Evolutionary conservation across 1,139 yeast genomes (phyloP), one percentile per base, ranked within the genome.

Genomic region (Pichia sp.): DNA sequence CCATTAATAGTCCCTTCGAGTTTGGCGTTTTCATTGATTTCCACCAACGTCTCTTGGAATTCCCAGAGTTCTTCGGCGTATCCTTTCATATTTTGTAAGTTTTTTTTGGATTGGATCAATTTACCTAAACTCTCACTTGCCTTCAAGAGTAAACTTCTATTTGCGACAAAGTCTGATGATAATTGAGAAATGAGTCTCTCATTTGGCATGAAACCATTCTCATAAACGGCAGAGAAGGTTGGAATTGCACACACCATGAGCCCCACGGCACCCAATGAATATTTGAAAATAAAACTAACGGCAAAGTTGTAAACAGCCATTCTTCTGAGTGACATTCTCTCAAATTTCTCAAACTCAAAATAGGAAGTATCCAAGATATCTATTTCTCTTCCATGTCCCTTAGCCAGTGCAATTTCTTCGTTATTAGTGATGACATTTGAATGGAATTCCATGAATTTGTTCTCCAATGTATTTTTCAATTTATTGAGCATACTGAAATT

Each of bases 211-310:
- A 47, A 51, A 24, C 45, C 39, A 16, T 72, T 71, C 39, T 67
- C 48, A 46, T 76, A 76, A 40, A 77, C 76, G 42, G 72, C 70
- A 47, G 84, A 75, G 53, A 88, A 88, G 1, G 87, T 85, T 3
- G 96, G 96, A 5, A 91, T 79, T 1, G 95, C 79, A 62, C 96
- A 88, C 35, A 88, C 67, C 1, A 80, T 76, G 44, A 88, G 69
- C 6, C 97, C 96, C 30, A 93, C 85, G 3, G 96, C 96, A 42
- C 97, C 96, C 93, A 96, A 83, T 38, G 87, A 75, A 59, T 88
- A 88, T 58, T 88, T 88, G 42, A 88, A 91, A 44, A 86, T 78
- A 53, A 87, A 88, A 39, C 74, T 84, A 56, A 80, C 88, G 29
- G 82, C 87, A 56, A 71, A 77, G 62, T 73, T 94, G 61, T 74